Conservation (phyloP, 192 early-diverging fungal species). For the Diversispora epigaea region DNA sequence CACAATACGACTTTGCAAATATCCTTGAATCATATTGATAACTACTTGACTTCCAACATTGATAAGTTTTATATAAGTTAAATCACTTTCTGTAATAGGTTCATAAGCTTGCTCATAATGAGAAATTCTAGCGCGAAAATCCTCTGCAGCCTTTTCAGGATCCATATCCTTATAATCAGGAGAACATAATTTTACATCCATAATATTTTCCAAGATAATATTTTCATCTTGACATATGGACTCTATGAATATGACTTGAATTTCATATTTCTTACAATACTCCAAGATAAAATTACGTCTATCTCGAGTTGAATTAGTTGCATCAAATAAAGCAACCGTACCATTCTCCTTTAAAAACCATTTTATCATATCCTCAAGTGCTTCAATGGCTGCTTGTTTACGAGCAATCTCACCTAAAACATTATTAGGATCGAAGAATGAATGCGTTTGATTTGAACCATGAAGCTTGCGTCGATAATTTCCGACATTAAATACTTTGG, state of each 20-base stretch:
- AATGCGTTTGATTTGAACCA: conserved; percentile 77
- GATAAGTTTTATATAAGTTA: conserved; percentile 92
- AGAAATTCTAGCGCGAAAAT: conserved; percentile 87
- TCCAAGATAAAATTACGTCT: conserved; percentile 74
- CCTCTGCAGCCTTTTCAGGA: conserved; percentile 81
- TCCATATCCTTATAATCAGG: conserved; percentile 93
- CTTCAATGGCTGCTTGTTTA: conserved; percentile 75
- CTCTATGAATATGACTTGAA: conserved; percentile 97
- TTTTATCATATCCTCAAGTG: conserved; percentile 87
- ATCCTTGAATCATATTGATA: conserved; percentile 93
- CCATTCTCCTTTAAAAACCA: conserved; percentile 86
- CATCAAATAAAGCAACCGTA: conserved; percentile 95
- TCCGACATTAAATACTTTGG: conserved; percentile 96
- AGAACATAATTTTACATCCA: conserved; percentile 91
- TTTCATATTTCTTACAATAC: conserved; percentile 65
- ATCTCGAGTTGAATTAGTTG: conserved; percentile 91
- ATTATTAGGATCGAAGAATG: conserved; percentile 92
- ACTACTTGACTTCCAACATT: conserved; percentile 90
- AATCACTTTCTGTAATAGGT: conserved; percentile 70
- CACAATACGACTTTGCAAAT: conserved; percentile 94
- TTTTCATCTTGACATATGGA: conserved; percentile 89
- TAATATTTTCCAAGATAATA: conserved; percentile 88
- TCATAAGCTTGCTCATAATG: conserved; percentile 94
- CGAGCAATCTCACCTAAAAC: conserved; percentile 67
- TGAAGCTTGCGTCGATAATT: conserved; percentile 92